phyloP scores from a whole-genome alignment of 2,329 filamentous ascomycete genomes.

The Alternaria hordeiaustralica region DNA sequence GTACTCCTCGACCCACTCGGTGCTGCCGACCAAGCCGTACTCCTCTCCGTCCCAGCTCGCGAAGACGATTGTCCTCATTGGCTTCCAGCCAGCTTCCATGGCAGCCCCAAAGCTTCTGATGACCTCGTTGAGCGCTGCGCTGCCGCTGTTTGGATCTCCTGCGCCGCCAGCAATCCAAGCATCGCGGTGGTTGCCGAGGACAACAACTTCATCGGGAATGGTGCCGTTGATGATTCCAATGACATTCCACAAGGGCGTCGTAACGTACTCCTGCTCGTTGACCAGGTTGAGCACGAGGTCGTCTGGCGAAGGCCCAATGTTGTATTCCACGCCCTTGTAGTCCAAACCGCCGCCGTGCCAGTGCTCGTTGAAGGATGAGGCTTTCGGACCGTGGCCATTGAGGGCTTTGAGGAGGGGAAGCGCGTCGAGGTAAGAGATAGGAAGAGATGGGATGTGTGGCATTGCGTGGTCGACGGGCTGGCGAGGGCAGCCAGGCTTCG shows the following conservation, averaged over 20 bases:
- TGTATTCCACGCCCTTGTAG: slow-evolving; percentile 84
- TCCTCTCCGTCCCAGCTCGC: slow-evolving; percentile 74
- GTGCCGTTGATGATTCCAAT: slow-evolving; percentile 92
- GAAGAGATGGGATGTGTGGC: slow-evolving; percentile 86
- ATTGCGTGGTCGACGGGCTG: slow-evolving; percentile 72
- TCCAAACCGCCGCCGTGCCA: slow-evolving; percentile 77
- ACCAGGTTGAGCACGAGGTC: slow-evolving; percentile 61
- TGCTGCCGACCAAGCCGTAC: slow-evolving; percentile 84
- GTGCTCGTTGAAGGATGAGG: slow-evolving; percentile 72
- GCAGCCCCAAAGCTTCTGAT: slow-evolving; percentile 76
- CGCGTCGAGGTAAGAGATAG: slow-evolving; percentile 87
- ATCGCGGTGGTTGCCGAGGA: slow-evolving; percentile 92
- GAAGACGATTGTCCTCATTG: slow-evolving; percentile 88
- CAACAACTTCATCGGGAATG: slow-evolving; percentile 81
- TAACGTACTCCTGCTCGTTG: slow-evolving; percentile 59
- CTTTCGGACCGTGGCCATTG: slow-evolving; percentile 84
- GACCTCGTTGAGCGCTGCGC: slow-evolving; percentile 79
- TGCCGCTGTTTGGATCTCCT: slow-evolving; percentile 82
- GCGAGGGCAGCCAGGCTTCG: slow-evolving; percentile 84
- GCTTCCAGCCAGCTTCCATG: slow-evolving; percentile 77
- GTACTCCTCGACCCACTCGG: slow-evolving; percentile 93
- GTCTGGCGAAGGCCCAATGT: slow-evolving; percentile 81
- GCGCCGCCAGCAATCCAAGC: slow-evolving; percentile 89
- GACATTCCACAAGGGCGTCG: slow-evolving; percentile 69
- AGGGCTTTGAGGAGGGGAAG: slow-evolving; percentile 87